phyloP scores from a whole-genome alignment of 164 flowering plant genomes.

The Berberis thunbergii region DNA sequence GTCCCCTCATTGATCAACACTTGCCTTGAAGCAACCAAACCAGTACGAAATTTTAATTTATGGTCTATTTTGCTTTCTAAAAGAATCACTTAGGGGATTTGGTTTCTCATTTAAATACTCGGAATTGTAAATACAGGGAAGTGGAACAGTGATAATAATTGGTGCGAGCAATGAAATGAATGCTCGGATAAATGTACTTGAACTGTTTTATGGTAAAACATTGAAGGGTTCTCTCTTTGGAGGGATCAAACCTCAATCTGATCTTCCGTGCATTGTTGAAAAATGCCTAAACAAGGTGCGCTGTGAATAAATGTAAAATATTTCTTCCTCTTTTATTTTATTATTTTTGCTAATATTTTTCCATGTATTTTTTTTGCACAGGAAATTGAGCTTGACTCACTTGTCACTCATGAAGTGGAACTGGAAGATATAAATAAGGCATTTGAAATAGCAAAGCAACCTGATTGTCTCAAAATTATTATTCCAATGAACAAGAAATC shows the following conservation, averaged over 20 bases:
- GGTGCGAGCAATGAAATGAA: slow-evolving; percentile 14
- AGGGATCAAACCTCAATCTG: slow-evolving; percentile 34
- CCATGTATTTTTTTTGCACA: not conserved
- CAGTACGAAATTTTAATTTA: not conserved
- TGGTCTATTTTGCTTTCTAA: not conserved
- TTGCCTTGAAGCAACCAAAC: not conserved
- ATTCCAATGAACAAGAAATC: not conserved
- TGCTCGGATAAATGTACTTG: slow-evolving; percentile 8
- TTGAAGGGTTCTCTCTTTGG: slow-evolving; percentile 38
- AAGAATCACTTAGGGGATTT: too few relatives aligned
- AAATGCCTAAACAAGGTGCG: slow-evolving; percentile 39
- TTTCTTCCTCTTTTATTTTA: not conserved
- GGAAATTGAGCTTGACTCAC: not conserved
- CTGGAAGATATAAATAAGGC: not conserved
- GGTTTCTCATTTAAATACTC: not conserved
- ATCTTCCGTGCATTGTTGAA: slow-evolving; percentile 25
- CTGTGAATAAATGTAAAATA: not conserved
- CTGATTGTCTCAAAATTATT: not conserved
- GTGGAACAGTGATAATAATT: slow-evolving; percentile 24
- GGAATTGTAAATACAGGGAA: slow-evolving; percentile 19
- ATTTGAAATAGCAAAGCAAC: not conserved
- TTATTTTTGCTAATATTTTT: too few relatives aligned
- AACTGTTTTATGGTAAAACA: slow-evolving; percentile 25
- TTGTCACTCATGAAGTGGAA: not conserved
- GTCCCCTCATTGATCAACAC: not conserved